These are phyloP conservation scores for Suillus fuscotomentosus DNA, from an alignment of 768 basidiomycete species.

Conservation along the genomic window DNA sequence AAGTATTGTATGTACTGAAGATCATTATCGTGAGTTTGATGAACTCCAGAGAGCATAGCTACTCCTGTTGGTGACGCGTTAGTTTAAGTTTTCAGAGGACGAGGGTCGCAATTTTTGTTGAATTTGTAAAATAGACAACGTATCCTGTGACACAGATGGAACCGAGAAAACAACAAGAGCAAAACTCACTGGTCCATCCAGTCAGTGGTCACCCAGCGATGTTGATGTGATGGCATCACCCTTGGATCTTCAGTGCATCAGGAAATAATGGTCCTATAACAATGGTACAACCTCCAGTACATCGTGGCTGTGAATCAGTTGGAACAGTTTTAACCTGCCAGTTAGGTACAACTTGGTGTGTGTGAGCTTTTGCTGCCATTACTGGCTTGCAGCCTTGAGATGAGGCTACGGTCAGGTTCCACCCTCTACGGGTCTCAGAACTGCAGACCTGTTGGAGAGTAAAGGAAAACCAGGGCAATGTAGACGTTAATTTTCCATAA, in stretches of 20 bases:
- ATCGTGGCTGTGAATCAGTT: not conserved
- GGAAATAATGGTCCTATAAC: not conserved
- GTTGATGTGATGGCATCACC: not conserved
- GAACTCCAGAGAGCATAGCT: too few species aligned
- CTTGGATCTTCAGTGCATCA: not conserved
- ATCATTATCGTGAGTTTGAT: too few species aligned
- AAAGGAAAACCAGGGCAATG: not conserved
- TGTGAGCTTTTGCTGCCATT: too few species aligned
- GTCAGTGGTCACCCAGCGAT: not conserved
- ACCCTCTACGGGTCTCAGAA: not conserved
- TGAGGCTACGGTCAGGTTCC: not conserved
- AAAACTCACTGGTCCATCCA: not conserved
- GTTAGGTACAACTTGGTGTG: too few species aligned
- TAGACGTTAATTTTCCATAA: not conserved
- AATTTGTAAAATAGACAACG: not conserved
- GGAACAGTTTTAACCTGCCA: too few species aligned
- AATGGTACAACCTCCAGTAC: not conserved
- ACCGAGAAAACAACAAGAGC: not conserved
- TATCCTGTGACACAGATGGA: not conserved
- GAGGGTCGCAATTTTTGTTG: too few species aligned
- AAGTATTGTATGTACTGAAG: too few species aligned
- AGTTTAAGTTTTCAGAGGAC: too few species aligned
- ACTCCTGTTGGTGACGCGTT: too few species aligned
- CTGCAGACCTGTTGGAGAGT: not conserved
- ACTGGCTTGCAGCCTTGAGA: not conserved